phyloP scores from a whole-genome alignment of 306 rosid genomes.

The Arachis stenosperma region DNA sequence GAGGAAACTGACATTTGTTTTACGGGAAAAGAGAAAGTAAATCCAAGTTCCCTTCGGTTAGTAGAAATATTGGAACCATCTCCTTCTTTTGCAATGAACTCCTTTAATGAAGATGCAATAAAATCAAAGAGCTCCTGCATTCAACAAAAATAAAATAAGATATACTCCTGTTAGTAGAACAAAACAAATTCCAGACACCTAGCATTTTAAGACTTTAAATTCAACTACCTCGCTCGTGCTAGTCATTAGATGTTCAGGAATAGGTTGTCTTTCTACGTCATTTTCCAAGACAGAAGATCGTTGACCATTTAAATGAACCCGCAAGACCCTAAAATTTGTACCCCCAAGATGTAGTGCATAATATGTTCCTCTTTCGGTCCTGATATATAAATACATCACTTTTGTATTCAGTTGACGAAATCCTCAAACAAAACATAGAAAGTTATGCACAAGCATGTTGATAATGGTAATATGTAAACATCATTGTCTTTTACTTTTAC shows the following conservation, averaged over 20 bases:
- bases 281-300: constrained; percentile 52
- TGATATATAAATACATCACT: constrained; percentile 35
- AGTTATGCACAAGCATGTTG: constrained; percentile 14
- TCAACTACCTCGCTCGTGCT: constrained; percentile 74
- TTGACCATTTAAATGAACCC: constrained; percentile 74
- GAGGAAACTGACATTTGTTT: constrained; percentile 76
- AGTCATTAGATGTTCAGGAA: constrained; percentile 73
- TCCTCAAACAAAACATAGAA: neutral
- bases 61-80: constrained; percentile 51
- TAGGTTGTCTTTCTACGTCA: constrained; percentile 70
- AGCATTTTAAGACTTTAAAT: constrained; percentile 9
- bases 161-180: constrained; percentile 1
- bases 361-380: constrained; percentile 81
- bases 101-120: constrained; percentile 72
- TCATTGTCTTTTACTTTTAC: constrained; percentile 17
- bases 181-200: constrained; percentile 14
- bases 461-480: constrained; percentile 19
- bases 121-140: constrained; percentile 87
- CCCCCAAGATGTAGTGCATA: constrained; percentile 94
- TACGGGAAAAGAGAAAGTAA: constrained; percentile 92
- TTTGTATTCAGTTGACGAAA: constrained; percentile 8
- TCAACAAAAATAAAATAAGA: constrained; percentile 37
- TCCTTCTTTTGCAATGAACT: constrained; percentile 67
- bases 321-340: constrained; percentile 85
- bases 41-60: constrained; percentile 77